Evolutionary conservation across 1,284 basidiomycete species (phyloP), one percentile per base, ranked within the genome.

Genomic region (Trichosporon asahii): DNA sequence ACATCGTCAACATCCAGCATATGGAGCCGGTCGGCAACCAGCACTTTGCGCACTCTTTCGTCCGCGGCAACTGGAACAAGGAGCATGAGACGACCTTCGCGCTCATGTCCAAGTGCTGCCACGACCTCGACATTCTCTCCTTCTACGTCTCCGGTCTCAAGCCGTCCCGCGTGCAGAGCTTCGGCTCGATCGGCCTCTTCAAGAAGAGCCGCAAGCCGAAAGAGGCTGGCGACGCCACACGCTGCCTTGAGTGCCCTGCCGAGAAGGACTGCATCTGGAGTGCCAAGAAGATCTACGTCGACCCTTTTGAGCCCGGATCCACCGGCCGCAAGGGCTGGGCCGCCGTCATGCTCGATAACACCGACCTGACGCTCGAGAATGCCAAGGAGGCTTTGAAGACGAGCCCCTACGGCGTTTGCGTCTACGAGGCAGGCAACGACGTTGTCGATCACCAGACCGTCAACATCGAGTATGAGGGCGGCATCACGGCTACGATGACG

Each of bases 41-140:
- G 53, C 74, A 72, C 69, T 94, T 93, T 79, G 90, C 92, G 1
- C 92, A 94, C 81, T 74, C 72, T 63, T 80, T 75, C 40, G 78
- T 94, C 44, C 88, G 92, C 46, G 92, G 92, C 8, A 90, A 90
- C 78, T 95, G 92, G 93, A 82, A 85, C 8, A 88, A 85, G 55
- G 91, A 94, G 79, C 82, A 85, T 1, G 84, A 87, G 9, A 90
- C 90, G 73, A 90, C 89, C 23, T 94, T 94, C 79, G 88, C 90
- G 11, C 86, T 95, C 64, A 89, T 95, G 90, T 90, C 92, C 12
- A 95, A 95, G 85, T 89, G 89, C 75, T 94, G 90, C 87, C 92
- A 95, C 78, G 92, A 94, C 78, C 89, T 94, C 67, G 92, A 94
- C 76, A 86, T 94, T 61, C 84, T 94, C 35, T 91, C 88, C 89